Base-by-base conservation (phyloP, 1,284 basidiomycete species). In the Pyrrhoderma lamaoense region DNA sequence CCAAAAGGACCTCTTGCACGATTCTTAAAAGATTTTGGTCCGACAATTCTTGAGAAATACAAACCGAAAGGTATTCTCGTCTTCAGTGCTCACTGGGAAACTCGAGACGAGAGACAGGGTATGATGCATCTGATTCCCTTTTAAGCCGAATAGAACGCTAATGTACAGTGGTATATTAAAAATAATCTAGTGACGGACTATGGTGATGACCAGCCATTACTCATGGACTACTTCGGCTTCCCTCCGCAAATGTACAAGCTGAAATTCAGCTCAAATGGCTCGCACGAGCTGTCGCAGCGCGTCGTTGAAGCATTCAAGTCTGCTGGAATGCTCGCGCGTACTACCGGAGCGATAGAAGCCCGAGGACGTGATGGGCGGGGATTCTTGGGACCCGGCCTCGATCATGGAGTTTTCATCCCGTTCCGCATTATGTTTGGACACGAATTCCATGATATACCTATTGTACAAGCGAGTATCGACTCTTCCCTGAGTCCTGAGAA, bases 51-150 rank as follows among this genome's bases (percentile, higher is more conserved):
- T 45, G 62, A 76, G 49, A 88, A 88, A 63, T 89, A 89, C 64
- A 71, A 77, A 38, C 85, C 85, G 1, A 82, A 79, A 61, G 85
- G 76, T 9, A 82, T 89, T 52, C 76, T 89, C 1, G 83, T 89
- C 1, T 87, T 89, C 67, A 86, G 82, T 58, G 86, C 86, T 14
- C 86, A 89, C 59, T 89, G 85, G 85, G 86, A 89, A 60, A 80
- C 82, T 0, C 42, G 51, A 5, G 72, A 69, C 4, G 76, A 80
- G 62, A 72, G 74, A 39, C 66, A 79, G 43, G 80, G 81, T 79
- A 60, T 43, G 67, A 49, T 21, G 5, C 11, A 31, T 31, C 11
- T 31, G 27, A 25, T 19, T 38, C 9, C 36, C n/a, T 8, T 46
- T 22, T 23, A 8, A 18, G 42, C 35, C 38, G 7, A 21, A n/a